Evolutionary conservation across 192 early-diverging fungal genomes (phyloP).

Genomic region (Rhizophlyctis rosea): DNA sequence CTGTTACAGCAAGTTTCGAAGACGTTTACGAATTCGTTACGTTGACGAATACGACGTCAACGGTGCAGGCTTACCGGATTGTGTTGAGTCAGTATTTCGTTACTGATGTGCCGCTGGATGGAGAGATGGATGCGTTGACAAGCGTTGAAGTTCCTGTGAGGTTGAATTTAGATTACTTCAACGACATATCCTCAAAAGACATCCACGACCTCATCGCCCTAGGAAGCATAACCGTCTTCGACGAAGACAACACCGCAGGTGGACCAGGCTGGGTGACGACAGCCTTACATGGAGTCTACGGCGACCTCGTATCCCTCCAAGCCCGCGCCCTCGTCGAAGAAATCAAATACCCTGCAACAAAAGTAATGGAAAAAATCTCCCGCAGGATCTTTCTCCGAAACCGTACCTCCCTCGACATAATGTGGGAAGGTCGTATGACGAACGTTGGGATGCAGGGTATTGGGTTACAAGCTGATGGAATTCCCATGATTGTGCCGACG

Average conservation of each 20-base stretch:
- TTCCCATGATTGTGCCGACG: constrained; percentile 24
- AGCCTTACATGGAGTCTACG: constrained; percentile 36
- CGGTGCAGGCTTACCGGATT: constrained; percentile 38
- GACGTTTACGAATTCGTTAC: constrained; percentile 45
- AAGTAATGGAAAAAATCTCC: constrained; percentile 41
- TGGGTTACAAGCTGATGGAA: constrained; percentile 21
- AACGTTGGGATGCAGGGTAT: constrained; percentile 23
- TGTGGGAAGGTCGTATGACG: constrained; percentile 43
- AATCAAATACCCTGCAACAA: constrained; percentile 39
- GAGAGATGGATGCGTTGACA: constrained; percentile 42
- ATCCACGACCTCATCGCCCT: constrained; percentile 25
- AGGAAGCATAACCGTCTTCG: constrained; percentile 43
- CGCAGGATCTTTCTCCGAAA: constrained; percentile 49
- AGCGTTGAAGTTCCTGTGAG: constrained; percentile 47
- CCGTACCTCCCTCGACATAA: constrained; percentile 38
- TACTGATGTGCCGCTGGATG: constrained; percentile 47
- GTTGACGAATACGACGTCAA: constrained; percentile 40
- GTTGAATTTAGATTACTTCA: constrained; percentile 24
- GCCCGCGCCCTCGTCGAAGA: constrained; percentile 20
- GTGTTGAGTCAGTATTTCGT: constrained; percentile 44
- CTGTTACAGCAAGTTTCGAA: constrained; percentile 18
- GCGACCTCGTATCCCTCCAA: constrained; percentile 43
- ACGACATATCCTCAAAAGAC: constrained; percentile 15
- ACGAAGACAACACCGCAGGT: constrained; percentile 27
- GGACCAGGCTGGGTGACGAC: constrained; percentile 35